These are phyloP conservation scores for Priceomyces melissophilus DNA, from an alignment of 805 yeast species.

Conservation along the genomic window DNA sequence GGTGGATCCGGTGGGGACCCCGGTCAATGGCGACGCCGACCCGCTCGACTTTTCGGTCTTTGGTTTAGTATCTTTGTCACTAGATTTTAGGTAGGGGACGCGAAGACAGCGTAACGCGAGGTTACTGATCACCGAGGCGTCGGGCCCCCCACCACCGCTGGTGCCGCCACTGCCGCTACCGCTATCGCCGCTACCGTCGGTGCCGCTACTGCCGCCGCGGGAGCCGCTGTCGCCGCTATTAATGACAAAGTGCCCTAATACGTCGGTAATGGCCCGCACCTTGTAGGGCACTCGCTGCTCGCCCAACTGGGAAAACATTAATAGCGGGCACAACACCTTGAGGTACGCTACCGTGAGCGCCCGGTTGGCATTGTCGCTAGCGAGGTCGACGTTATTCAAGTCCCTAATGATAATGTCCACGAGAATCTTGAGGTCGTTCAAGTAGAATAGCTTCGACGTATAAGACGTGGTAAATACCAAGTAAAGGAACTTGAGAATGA, in stretches of 20 bases:
- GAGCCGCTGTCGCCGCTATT: background rate
- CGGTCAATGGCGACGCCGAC: background rate
- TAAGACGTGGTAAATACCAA: slow-evolving; percentile 63
- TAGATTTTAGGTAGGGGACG: slow-evolving; percentile 29
- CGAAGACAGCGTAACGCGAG: slow-evolving; percentile 32
- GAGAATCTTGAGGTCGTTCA: slow-evolving; percentile 80
- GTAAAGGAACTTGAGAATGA: slow-evolving; percentile 76
- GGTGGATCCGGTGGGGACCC: slow-evolving; percentile 10
- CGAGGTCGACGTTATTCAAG: slow-evolving; percentile 62
- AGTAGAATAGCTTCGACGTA: slow-evolving; percentile 67
- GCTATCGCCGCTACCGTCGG: background rate
- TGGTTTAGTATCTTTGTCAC: background rate
- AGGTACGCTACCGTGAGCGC: slow-evolving; percentile 47
- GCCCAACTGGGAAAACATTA: slow-evolving; percentile 59
- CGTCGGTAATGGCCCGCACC: slow-evolving; percentile 46
- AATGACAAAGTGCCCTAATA: slow-evolving; percentile 44
- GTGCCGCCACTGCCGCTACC: background rate
- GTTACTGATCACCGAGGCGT: slow-evolving; percentile 23
- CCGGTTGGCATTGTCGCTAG: slow-evolving; percentile 61
- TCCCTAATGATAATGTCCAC: slow-evolving; percentile 83
- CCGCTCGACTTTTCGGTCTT: background rate
- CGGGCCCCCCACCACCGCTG: background rate
- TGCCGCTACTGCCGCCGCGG: background rate
- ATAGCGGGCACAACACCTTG: slow-evolving; percentile 68
- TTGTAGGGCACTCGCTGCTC: slow-evolving; percentile 54